Base-by-base conservation (phyloP, 257 asterid species). In the Plectranthus barbatus region DNA sequence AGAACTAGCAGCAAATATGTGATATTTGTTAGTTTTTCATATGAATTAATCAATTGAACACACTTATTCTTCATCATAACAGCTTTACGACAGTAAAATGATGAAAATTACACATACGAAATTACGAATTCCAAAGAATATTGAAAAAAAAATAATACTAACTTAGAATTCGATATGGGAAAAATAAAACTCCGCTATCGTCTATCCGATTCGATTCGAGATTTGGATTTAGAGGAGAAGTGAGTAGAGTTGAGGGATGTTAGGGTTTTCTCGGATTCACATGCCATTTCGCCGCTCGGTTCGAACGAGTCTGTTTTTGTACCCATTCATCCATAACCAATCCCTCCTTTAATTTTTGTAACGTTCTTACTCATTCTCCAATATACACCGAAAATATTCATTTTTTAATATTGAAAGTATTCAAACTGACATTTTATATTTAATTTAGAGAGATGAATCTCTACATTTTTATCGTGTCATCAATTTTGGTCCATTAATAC, bases 81-180 rank as follows among this genome's bases (percentile, higher is more conserved):
- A 33, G 61, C 12, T 56, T 45, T 20, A 42, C 54, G 45, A 45
- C 26, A 60, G 66, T 21, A 21, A 75, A 60, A 52, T 29, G 56
- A 21, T 14, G 68, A 31, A 44, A 23, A 20, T 29, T 23, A 29
- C 57, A 63, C 11, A 31, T 6, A 31, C 7, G 57, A 62, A n/a
- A 62, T 56, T 71, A 20, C 24, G 1, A 37, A 53, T 19, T 31
- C 11, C 15, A 26, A 33, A 26, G 31, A 26, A 5, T 26, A 26
- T 1, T 26, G 11, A 70, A 72, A 66, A 50, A 29, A 10, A 40
- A 56, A 66, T 9, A 44, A 66, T 9, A 61, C 85, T 80, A 75
- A 85, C 93, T 68, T 67, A 74, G 67, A 60, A 56, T n/a, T 76
- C 68, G 84, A 67, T 72, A 55, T 21, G 74, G 11, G 9, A 34